Evolutionary conservation across 768 basidiomycete species (phyloP), one percentile per base, ranked within the genome.

Genomic region (Sporobolomyces roseus): DNA sequence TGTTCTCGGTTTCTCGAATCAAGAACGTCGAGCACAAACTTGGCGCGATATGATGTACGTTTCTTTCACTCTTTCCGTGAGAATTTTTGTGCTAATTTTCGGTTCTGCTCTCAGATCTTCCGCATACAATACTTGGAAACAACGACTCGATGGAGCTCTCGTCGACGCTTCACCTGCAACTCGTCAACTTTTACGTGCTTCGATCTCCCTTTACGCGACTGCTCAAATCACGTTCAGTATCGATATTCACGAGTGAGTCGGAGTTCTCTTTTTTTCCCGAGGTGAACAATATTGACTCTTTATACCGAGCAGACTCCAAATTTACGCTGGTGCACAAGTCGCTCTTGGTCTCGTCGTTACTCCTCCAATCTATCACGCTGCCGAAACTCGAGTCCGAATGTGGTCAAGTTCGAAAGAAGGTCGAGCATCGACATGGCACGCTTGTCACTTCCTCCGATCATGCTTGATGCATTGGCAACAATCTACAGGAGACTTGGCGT

Each of bases 41-140:
- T 75, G 75, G 75, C 65, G 75, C 23, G 69, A 70, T 32, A 73
- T 68, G 72, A 70, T 73, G 68, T 73, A 43, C 25, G 63, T 25
- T 8, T 13, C 1, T 14, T 30, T 50, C 16, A n/a, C n/a, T n/a
- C 17, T 12, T 2, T 16, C 25, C 38, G 5, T 12, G 23, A 19
- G 45, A 14, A 13, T 23, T 23, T 25, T 43, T 30, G 62, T 50
- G 4, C 25, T 12, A 41, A 4, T 12, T 30, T 25, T 9, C 9
- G 8, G 33, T 27, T 27, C 2, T 35, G 8, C 12, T 8, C 16
- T 16, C 53, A 68, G 71, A 32, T 65, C 75, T 1, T 68, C 75
- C 0, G 68, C 73, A 3, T 75, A 72, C 73, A 74, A 75, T 48
- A 63, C 60, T 4, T 75, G 75, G 75, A 75, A 75, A 61, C 55